Conservation (phyloP, 2,329 filamentous ascomycete genomes). For the Colletotrichum australisinense region DNA sequence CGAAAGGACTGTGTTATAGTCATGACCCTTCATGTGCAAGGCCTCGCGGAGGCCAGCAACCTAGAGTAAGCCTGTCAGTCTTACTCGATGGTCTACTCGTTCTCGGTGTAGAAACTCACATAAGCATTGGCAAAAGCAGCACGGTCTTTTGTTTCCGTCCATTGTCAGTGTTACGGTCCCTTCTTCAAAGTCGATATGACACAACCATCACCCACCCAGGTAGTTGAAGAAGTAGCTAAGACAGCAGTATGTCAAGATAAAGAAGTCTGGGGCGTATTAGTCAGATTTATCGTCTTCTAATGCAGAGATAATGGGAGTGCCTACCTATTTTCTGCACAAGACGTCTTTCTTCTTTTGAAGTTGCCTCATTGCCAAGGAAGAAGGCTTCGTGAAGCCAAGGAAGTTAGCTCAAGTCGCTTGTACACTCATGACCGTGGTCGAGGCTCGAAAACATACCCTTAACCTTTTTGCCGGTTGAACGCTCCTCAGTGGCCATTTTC, state of each 20-base stretch:
- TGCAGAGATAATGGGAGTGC: background rate
- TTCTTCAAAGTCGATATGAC: background rate
- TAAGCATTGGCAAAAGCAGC: conserved; percentile 37
- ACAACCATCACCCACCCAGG: conserved; percentile 43
- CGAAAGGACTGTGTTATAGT: conserved; percentile 72
- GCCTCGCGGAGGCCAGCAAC: conserved; percentile 68
- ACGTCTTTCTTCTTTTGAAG: conserved; percentile 40
- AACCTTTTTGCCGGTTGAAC: conserved; percentile 8
- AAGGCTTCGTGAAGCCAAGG: conserved; percentile 11
- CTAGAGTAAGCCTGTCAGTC: background rate
- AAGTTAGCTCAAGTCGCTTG: background rate
- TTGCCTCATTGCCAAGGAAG: conserved; percentile 34
- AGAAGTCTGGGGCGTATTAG: conserved; percentile 41
- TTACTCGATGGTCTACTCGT: background rate
- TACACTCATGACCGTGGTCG: background rate
- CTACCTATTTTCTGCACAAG: conserved; percentile 45
- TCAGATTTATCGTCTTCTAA: rapidly evolving
- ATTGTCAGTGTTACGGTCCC: background rate
- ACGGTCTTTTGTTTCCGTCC: conserved; percentile 3
- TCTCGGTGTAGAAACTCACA: background rate
- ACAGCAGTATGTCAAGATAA: conserved; percentile 49
- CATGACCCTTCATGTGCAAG: conserved; percentile 64
- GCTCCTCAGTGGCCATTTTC: background rate
- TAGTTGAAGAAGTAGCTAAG: conserved; percentile 51
- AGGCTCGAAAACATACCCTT: background rate